Evolutionary conservation across 257 asterid species (phyloP).

Genomic region (Vinca minor): DNA sequence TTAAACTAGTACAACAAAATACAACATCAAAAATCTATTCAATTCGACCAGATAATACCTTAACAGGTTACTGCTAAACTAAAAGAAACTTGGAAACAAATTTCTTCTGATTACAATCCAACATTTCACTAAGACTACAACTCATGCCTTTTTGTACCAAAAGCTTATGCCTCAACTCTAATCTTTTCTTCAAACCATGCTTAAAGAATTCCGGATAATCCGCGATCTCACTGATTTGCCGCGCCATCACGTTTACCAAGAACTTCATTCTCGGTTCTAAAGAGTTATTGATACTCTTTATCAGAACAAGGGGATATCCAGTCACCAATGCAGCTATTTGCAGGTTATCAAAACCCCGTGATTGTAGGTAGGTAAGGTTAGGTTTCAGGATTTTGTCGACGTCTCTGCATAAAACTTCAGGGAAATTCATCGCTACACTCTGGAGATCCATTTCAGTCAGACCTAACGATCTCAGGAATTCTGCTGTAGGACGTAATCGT

Average conservation of each 20-base stretch:
- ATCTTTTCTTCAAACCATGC: conserved; percentile 79
- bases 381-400: conserved; percentile 63
- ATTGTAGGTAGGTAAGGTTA: conserved; percentile 48
- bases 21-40: not conserved
- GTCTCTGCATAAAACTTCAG: conserved; percentile 83
- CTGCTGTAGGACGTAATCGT: conserved; percentile 63
- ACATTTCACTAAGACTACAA: conserved; percentile 87
- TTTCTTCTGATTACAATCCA: conserved; percentile 78
- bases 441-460: conserved; percentile 56
- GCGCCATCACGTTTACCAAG: conserved; percentile 74
- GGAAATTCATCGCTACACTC: conserved; percentile 51
- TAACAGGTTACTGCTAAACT: conserved; percentile 18
- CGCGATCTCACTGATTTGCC: conserved; percentile 58
- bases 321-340: conserved; percentile 65
- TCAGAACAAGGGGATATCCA: conserved; percentile 83
- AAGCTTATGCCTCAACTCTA: conserved; percentile 65
- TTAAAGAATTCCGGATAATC: conserved; percentile 79
- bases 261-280: conserved; percentile 79
- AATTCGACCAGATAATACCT: not conserved
- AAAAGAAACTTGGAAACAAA: conserved; percentile 62
- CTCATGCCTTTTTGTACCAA: conserved; percentile 41
- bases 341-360: conserved; percentile 51
- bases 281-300: conserved; percentile 70
- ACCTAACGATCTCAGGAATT: conserved; percentile 68
- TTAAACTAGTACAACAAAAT: too few relatives aligned